Evolutionary conservation across 2,329 filamentous ascomycete species (phyloP), one percentile per base, ranked within the genome.

Genomic region (Fusarium sp.): DNA sequence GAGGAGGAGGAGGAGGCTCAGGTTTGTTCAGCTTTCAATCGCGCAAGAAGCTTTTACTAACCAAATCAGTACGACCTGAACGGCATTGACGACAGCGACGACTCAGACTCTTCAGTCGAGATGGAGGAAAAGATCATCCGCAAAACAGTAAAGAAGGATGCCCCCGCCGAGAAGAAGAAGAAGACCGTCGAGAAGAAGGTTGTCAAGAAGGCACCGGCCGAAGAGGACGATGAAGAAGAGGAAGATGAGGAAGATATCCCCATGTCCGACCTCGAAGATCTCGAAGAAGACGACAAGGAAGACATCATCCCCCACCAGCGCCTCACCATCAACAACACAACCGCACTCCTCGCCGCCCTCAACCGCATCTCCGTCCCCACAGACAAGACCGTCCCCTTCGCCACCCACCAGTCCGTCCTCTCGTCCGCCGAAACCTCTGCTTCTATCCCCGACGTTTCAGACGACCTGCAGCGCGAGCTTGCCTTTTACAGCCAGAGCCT

Each of bases 241-340:
- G 85, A 88, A 0, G 88, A 88, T 1, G 91, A 94, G 39, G 92
- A 95, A 66, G 93, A 96, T 65, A 93, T 97, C 39, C 89, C 93
- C 4, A 85, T 97, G 63, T 96, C 92, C 29, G 93, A 97, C 70
- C 88, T 95, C 47, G 90, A 91, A 70, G 91, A 91, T 48, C 79
- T 88, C 25, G 80, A 90, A 49, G 92, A 91, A 17, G 90, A 91
- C 63, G 93, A 96, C 70, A 89, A 87, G 70, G 91, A 91, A 77
- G 93, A 97, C 72, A 85, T 97, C 36, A 87, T 96, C 60, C 92
- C 93, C 14, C 91, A 96, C 78, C 92, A 95, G 74, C 91, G 93
- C 70, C 88, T 97, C 66, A 97, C 93, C 49, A 98, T 98, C 80
- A 97, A 99, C 84, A 99, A 99, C 81, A 93, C 91, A 49, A 82